Evolutionary conservation across 2,329 filamentous ascomycete species (phyloP), one percentile per base, ranked within the genome.

Genomic region (Sporothrix variecibatus): DNA sequence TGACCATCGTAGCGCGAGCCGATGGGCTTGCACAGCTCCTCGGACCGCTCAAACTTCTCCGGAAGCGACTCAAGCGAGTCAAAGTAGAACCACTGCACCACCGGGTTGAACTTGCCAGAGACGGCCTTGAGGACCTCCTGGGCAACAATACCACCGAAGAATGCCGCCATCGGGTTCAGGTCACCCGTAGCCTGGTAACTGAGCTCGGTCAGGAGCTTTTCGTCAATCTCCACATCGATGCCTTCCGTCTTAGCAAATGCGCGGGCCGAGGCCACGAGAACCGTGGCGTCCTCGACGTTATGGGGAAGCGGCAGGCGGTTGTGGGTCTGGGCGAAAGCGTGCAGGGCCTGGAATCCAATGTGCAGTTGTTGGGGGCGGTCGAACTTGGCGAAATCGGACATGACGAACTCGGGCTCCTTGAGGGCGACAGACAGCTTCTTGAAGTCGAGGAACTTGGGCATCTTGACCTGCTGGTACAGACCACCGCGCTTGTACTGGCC

Each of bases 381-480:
- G 78, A 98, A 98, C 83, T 99, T 99, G 83, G 96, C 96, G 81
- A 95, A 99, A 82, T 99, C 96, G 28, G 96, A 97, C 75, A 97
- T 90, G 79, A 98, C 84, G 77, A 97, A 90, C 79, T 98, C 95
- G 2, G 96, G 96, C 74, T 94, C 93, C 83, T 94, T 94, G 73
- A 98, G 83, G 75, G 97, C 90, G 71, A 89, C 85, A 58, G 91
- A 91, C 74, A 98, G 89, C 56, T 90, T 87, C 85, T 97, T 93
- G 84, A 98, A 99, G 81, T 96, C 89, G 79, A 98, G 84, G 72
- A 94, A 89, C 85, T 96, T 97, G 70, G 96, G 96, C 95, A 98
- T 98, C 88, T 98, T 99, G 83, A 98, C 96, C 83, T 99, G 96
- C 53, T 93, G 92, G 82, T 93, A 99, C 75, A 97, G 89, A 75